Base-by-base conservation (phyloP, 176 grass and related monocot species). In the Triticum urartu region DNA sequence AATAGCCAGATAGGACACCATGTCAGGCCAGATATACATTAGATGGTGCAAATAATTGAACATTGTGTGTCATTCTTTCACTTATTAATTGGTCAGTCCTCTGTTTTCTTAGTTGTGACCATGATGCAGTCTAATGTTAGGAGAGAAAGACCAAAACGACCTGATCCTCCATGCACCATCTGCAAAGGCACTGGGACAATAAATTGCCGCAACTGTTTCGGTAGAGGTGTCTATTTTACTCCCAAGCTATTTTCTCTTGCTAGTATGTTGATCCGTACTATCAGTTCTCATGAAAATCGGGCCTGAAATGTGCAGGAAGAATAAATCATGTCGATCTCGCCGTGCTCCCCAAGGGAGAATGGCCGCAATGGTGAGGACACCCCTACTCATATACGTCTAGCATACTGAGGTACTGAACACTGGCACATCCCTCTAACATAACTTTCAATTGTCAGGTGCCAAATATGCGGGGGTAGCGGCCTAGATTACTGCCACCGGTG, bases 291-390 rank as follows among this genome's bases (percentile, higher is more conserved):
- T 74, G 45, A 76, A 63, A 13, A 17, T 32, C 21, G 64, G 7
- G 32, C 32, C 67, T 80, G 39, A 18, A 20, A 75, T 92, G 32
- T 82, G 62, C 86, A 95, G 93, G 93, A 43, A 90, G 90, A 83
- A 82, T 73, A 24, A 95, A 95, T 24, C 84, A 83, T 75, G 88
- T 50, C 0, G 48, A 95, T 75, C 86, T 90, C 8, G 33, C 26
- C 60, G 82, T 95, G 88, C 90, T 95, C 9, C 93, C 90, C 0
- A 95, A 95, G 39, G 93, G 93, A 5, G 90, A 92, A 86, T 95
- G 93, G 93, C 93, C 90, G 7, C 85, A 86, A 81, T 95, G 93
- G 93, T 95, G 83, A 88, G 83, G 12, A 74, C 15, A 61, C 43
- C 25, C 72, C 4, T 30, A 75, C 8, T 43, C 12, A 20, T 9